Base-by-base conservation (phyloP, 441 rosid species). In the Croton setiger region DNA sequence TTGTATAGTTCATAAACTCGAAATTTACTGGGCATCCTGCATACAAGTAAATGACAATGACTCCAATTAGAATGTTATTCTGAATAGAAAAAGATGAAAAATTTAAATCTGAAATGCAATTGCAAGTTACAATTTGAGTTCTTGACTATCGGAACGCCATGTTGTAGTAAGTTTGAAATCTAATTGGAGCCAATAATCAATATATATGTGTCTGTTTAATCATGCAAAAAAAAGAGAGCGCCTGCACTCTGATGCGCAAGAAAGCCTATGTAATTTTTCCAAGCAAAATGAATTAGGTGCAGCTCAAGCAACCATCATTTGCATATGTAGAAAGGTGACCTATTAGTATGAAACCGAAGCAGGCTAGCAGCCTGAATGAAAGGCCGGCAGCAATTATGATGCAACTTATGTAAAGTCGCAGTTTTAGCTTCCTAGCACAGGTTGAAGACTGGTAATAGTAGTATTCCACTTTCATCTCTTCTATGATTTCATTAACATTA, bases 11-110 rank as follows among this genome's bases (percentile, higher is more conserved):
- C 80, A 80, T 71, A 72, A 84, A 88, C 83, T 92, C 92, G 48
- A 90, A 90, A 74, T 80, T 81, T 54, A 81, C 86, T 13, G 87
- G 71, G 76, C 93, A 88, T 59, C 75, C 93, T 86, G 84, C 76
- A 61, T 39, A 66, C n/a, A 14, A 61, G 18, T 66, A 4, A 52
- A 39, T 41, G 58, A 71, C n/a, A 71, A 61, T 14, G 1, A 5
- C 47, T 41, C 11, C 45, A 44, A n/a, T 45, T 4, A 47, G 10
- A 55, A 48, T 13, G 53, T 11, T 31, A 64, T 13, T 68, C 43
- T 21, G 55, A 21, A 44, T 52, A n/a, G 37, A 63, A 45, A 3
- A 4, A 21, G n/a, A 13, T 11, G 27, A 0, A 33, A 8, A 15
- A 31, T 15, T 13, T 13, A 59, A 35, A 7, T 15, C 3, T 41